Percentiles rank a stretch among this genome's conserved stretches.
Evolutionary conservation across 306 rosid genomes (phyloP).

Genomic region (Morella rubra): DNA sequence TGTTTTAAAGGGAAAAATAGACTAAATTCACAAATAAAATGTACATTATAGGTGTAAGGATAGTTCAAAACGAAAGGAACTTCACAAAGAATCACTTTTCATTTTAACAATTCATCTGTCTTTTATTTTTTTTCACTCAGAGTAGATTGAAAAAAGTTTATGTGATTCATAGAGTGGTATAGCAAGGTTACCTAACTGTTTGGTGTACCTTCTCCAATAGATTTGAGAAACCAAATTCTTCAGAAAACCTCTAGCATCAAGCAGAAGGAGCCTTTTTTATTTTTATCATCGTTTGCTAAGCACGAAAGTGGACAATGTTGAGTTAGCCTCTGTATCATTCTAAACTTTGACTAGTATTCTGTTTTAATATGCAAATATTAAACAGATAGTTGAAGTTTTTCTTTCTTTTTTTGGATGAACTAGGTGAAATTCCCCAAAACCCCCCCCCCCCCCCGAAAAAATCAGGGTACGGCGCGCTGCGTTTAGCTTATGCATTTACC

Average conservation of each 20-base stretch:
- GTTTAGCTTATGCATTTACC: background rate
- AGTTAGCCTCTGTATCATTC: background rate
- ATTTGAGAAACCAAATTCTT: background rate
- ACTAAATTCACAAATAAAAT: too few relatives aligned
- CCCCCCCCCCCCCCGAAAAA: too few relatives aligned
- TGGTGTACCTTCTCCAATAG: background rate
- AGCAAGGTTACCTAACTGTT: slow-evolving; percentile 6
- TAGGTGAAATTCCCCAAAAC: too few relatives aligned
- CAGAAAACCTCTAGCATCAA: background rate
- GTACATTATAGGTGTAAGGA: too few relatives aligned
- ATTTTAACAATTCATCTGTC: background rate
- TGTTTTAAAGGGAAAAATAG: too few relatives aligned
- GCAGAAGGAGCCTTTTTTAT: too few relatives aligned
- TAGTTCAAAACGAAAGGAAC: background rate
- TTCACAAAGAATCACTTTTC: background rate
- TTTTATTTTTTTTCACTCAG: background rate
- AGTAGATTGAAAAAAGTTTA: background rate
- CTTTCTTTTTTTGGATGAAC: too few relatives aligned
- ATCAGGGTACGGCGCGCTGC: too few relatives aligned
- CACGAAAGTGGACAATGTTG: background rate
- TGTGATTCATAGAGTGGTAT: background rate
- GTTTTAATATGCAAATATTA: slow-evolving; percentile 1
- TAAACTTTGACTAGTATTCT: slow-evolving; percentile 10
- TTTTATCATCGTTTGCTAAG: background rate
- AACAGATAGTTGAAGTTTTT: background rate